Evolutionary conservation across 2,329 filamentous ascomycete genomes (phyloP), one percentile per base, ranked within the genome.

Genomic region (Hymenoscyphus fructigenus): DNA sequence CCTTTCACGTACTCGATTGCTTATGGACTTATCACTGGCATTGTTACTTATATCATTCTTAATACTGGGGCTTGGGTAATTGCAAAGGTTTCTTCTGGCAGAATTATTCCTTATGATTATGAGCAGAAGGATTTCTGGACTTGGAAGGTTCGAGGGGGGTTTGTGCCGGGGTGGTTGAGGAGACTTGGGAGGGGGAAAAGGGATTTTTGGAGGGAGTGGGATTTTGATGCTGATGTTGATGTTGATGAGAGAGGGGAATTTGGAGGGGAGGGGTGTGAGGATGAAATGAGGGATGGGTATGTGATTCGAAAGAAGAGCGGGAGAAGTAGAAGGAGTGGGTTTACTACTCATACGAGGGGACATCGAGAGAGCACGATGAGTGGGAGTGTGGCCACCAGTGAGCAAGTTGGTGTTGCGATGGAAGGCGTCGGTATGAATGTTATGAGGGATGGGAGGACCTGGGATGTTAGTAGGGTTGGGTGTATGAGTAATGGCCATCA

Each of bases 1-100:
- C 92, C 92, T 0, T 95, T 96, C 78, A 93, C 91, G 1, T 96
- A 95, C 81, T 91, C 88, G 50, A 95, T 96, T 73, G 91, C 92
- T 14, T 91, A 96, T 73, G 92, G 92, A 58, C 82, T 96, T 17
- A 96, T 96, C 71, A 91, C 73, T 1, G 91, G 92, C 61, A 90
- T 96, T 72, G 82, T 89, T 72, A 87, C 86, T 47, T 96, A 96
- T 77, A 88, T 89, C 56, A 75, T 90, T 68, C 84, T 96, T 78
- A 96, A 96, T 78, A 85, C 82, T 0, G 74, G 83, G 14, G 87
- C 91, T 14, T 93, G 85, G 85, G 64, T 90, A 58, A 78, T 96
- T 70, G 87, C 90, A 76, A 83, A 86, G 74, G 78, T 79, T 3
- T 89, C 87, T 0, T 82, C 86, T 1, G 91, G 91, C 55, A 85